Conservation (phyloP, 2,329 filamentous ascomycete genomes). For the Calonectria pauciramosa region DNA sequence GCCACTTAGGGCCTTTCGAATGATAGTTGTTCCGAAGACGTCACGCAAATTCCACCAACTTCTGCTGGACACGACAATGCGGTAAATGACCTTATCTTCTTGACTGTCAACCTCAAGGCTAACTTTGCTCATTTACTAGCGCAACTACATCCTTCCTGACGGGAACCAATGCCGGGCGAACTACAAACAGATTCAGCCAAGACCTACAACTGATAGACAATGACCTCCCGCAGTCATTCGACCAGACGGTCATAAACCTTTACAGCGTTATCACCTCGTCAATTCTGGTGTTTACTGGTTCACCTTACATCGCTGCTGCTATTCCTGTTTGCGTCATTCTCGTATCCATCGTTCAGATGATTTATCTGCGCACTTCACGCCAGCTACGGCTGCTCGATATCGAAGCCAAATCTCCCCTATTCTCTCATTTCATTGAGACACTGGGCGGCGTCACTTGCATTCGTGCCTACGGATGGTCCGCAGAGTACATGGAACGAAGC, state of each 20-base stretch:
- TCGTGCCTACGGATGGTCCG: neutral
- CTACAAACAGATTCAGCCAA: slow-evolving; percentile 2
- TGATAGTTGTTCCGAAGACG: neutral
- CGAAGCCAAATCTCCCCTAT: neutral
- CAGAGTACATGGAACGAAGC: slow-evolving; percentile 1
- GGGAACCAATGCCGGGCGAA: neutral
- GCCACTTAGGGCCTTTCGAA: neutral
- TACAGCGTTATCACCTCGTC: neutral
- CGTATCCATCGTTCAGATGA: neutral
- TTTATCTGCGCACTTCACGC: neutral
- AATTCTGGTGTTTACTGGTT: neutral
- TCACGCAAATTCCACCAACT: neutral
- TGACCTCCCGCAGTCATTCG: neutral
- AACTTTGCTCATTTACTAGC: neutral
- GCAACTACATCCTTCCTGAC: neutral
- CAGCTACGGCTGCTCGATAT: neutral
- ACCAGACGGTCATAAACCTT: neutral
- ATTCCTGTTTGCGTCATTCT: neutral
- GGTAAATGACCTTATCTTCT: neutral
- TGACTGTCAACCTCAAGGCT: neutral
- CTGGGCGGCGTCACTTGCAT: neutral
- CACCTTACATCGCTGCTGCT: neutral
- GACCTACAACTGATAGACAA: neutral
- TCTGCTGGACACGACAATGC: neutral
- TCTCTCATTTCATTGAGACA: neutral